These are phyloP conservation scores for Tuber aestivum DNA, from an alignment of 495 filamentous ascomycete species.

Conservation along the genomic window DNA sequence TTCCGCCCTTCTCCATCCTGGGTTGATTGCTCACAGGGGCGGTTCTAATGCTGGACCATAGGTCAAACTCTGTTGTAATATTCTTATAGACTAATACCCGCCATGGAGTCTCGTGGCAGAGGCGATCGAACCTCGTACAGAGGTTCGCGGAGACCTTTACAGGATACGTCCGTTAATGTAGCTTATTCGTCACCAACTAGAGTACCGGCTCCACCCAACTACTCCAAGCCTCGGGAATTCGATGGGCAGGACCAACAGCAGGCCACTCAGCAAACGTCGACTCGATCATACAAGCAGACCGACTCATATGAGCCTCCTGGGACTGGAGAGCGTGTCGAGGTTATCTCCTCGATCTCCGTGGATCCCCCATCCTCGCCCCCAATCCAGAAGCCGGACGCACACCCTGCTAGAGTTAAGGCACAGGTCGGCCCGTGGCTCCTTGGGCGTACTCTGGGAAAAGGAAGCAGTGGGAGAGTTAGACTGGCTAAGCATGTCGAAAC, in stretches of 20 bases:
- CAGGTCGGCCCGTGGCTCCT: conserved; percentile 63
- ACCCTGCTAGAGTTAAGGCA: conserved; percentile 26
- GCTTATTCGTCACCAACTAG: conserved; percentile 23
- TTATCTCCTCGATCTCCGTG: neutral
- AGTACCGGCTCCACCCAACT: conserved; percentile 2
- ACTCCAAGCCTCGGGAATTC: neutral
- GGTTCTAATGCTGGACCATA: neutral
- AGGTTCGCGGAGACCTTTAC: conserved; percentile 23
- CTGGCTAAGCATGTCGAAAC: conserved; percentile 70
- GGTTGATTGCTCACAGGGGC: neutral
- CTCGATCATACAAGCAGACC: neutral
- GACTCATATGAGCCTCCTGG: neutral
- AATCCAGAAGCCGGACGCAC: neutral
- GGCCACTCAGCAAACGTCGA: neutral
- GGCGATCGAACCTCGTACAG: conserved; percentile 10
- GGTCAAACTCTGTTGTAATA: neutral
- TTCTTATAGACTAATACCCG: conserved; percentile 1
- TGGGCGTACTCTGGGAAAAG: conserved; percentile 77
- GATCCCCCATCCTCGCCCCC: neutral
- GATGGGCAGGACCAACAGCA: neutral
- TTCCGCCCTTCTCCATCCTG: neutral
- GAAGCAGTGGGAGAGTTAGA: conserved; percentile 76
- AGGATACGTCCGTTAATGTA: conserved; percentile 26
- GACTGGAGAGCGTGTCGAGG: neutral
- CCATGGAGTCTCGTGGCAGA: conserved; percentile 19